Base-by-base conservation (phyloP, 1,139 yeast species). In the Entelexis sorbosivorans region DNA sequence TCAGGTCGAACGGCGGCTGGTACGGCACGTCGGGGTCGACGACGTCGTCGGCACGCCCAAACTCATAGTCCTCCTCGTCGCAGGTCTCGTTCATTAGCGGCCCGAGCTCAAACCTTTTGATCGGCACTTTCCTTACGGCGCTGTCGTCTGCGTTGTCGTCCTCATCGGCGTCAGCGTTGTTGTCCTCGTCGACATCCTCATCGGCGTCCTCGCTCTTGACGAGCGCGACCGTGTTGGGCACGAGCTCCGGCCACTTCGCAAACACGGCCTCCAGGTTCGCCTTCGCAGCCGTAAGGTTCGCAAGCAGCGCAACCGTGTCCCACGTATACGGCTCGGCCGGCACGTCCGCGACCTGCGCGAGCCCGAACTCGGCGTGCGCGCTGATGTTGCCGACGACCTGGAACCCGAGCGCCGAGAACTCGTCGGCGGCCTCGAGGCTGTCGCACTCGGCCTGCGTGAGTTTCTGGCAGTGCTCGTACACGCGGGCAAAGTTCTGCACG, bases 351-450 rank as follows among this genome's bases (percentile, higher is more conserved):
- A 51, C 52, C 8, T 50, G 32, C n/a, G 39, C 44, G 2, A 60
- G 42, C 17, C 48, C 45, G 26, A 62, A 60, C 6, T 50, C 47
- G 4, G 52, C 52, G 43, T 57, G 56, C 34, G 62, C 54, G 5
- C 60, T 50, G 19, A 62, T 56, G 48, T 59, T 59, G 7, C 63
- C 64, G 13, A 60, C 50, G 2, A 57, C 57, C 17, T 40, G 34
- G 24, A 52, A 44, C 3, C 56, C 59, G 22, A 49, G 19, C 14
- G 48, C 20, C 34, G 32, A n/a, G 8, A 33, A 13, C 38, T 51
- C 48, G 29, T 39, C 39, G 4, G 22, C 52, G 22, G 31, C 28
- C 1, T 40, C 47, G 16, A 9, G 14, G 22, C 20, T 9, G 5
- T 24, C 43, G 2, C 32, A 14, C 24, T 20, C 35, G 16, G 32